Evolutionary conservation across 441 rosid species (phyloP), one percentile per base, ranked within the genome.

Genomic region (Omphalea diandra): DNA sequence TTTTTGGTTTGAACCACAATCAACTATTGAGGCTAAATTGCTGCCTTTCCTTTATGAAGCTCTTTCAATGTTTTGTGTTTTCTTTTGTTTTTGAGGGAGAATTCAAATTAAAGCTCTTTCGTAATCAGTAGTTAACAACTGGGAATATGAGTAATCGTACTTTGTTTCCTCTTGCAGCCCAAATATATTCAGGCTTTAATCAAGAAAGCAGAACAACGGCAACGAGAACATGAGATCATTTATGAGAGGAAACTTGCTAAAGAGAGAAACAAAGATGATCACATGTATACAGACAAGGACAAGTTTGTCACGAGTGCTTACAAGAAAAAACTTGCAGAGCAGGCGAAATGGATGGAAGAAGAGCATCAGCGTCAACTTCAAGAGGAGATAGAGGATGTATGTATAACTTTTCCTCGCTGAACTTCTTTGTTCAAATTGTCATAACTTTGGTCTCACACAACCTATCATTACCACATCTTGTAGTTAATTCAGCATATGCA

Each of bases 361-460:
- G 93, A 90, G 69, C 86, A 85, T 18, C 12, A 85, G 52, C 95
- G 96, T 54, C 83, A 90, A 67, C 86, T 90, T 70, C 81, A 66
- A 43, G 98, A 95, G 80, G 96, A 89, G 82, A 90, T 79, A 81
- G 99, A 95, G 15, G 99, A 90, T 82, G 99, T 90, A 86, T 74
- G 96, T 83, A 27, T 49, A 44, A 52, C 72, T 71, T 55, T 66
- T 75, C 27, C 60, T 53, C 46, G 49, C 49, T 17, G 29, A 62
- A 40, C 73, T 46, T 60, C 10, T 44, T 2, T 22, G 26, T 35
- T 57, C 3, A 8, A 5, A 31, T 65, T 65, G 35, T 33, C 14
- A 29, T 22, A 47, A 46, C 26, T 33, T 50, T 22, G 35, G 46
- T 66, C 47, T n/a, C n/a, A n/a, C n/a, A n/a, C n/a, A n/a, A n/a